Evolutionary conservation across 441 rosid species (phyloP), one percentile per base, ranked within the genome.

Genomic region (Melastoma candidum): DNA sequence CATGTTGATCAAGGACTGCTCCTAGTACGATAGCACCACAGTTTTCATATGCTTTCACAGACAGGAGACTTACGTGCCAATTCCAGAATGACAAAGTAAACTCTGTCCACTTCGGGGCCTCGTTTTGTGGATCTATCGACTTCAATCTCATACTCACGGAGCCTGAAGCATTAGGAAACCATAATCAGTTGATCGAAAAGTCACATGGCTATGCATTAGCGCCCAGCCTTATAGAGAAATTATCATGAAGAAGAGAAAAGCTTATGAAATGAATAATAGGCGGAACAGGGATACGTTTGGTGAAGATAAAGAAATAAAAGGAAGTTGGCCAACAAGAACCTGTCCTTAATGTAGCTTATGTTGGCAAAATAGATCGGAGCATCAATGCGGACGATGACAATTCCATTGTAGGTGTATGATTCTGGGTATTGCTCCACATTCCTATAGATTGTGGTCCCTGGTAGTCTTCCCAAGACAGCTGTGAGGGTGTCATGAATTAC

Each of bases 381-480:
- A 71, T 93, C 99, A 24, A 87, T 57, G 52, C 99, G 82, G 54
- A 93, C 96, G 54, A 86, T 79, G 64, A 93, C 99, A 62, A 93
- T 87, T 49, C 99, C 96, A 25, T 81, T 73, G 77, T 93, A 93
- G 26, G 86, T 87, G 79, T 93, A 87, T 13, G 96, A 85, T 71
- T 93, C 99, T 29, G 96, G 97, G 76, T 93, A 89, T 69, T 93
- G 99, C 70, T 69, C 74, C 51, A 71, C 48, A 70, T 89, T 93
- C 77, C 99, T 84, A 70, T 93, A 93, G 53, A 93, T 81, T 44
- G 99, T 93, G 58, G 96, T 89, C 49, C 99, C 99, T 53, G 99
- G 99, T 73, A 89, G 97, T 47, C 97, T 90, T 4, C 99, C 99
- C 87, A 89, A 74, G 48, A 89, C 82, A 75, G 97, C 99, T 93